A percentile compares a stretch with the other conserved stretches of the same genome.
Evolutionary conservation across 2,329 filamentous ascomycete species (phyloP).

Genomic region (Alternaria arborescens): DNA sequence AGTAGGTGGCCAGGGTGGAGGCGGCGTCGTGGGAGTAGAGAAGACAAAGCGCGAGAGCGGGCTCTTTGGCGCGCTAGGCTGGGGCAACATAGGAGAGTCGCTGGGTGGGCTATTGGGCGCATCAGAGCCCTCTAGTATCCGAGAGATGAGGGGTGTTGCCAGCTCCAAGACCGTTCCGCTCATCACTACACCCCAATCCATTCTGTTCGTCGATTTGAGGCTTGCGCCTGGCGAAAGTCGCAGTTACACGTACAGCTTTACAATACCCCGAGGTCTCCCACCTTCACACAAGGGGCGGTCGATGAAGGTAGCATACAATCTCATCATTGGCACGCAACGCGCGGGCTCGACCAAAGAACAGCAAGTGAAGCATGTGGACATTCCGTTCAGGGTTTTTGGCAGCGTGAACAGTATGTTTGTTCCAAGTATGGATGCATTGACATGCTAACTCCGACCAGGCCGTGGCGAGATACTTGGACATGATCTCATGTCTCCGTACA

Average conservation of each 20-base stretch:
- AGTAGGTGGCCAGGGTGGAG: slow-evolving; percentile 80
- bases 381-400: slow-evolving; percentile 91
- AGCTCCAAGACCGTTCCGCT: slow-evolving; percentile 88
- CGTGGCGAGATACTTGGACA: slow-evolving; percentile 90
- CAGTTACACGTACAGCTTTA: slow-evolving; percentile 86
- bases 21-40: slow-evolving; percentile 84
- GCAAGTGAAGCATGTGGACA: slow-evolving; percentile 84
- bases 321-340: slow-evolving; percentile 91
- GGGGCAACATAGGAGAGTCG: slow-evolving; percentile 87
- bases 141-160: slow-evolving; percentile 89
- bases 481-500: slow-evolving; percentile 93
- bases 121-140: slow-evolving; percentile 89
- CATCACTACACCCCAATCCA: slow-evolving; percentile 93
- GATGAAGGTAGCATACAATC: slow-evolving; percentile 90
- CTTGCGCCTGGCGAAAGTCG: slow-evolving; percentile 88
- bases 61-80: slow-evolving; percentile 83
- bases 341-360: slow-evolving; percentile 79
- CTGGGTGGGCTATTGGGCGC: slow-evolving; percentile 86
- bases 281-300: slow-evolving; percentile 90
- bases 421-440: not conserved
- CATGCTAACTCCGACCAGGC: slow-evolving; percentile 48
- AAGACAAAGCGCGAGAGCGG: slow-evolving; percentile 77
- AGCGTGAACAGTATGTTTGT: slow-evolving; percentile 75
- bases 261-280: slow-evolving; percentile 85
- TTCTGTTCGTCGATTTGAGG: slow-evolving; percentile 92